A percentile compares a stretch with the other conserved stretches of the same genome.
phyloP scores from a whole-genome alignment of 1,284 basidiomycete genomes.

The Puccinia hordei region DNA sequence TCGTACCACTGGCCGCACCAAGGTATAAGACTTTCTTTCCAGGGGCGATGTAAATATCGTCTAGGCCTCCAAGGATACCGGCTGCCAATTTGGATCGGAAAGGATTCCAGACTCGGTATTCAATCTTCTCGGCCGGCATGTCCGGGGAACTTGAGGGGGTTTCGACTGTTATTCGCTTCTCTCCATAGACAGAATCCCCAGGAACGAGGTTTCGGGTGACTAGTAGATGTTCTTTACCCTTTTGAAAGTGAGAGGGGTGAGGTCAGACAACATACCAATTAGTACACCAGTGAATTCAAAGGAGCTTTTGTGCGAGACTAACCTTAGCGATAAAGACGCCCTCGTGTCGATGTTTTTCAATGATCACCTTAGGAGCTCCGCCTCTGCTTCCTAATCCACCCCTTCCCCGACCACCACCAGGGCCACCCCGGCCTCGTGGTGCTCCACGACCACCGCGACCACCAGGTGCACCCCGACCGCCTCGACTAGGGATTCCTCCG shows the following conservation, averaged over 20 bases:
- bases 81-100: slow-evolving; percentile 97
- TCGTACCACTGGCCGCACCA: slow-evolving; percentile 92
- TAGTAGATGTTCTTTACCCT: slow-evolving; percentile 83
- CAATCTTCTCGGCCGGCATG: slow-evolving; percentile 78
- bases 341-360: slow-evolving; percentile 92
- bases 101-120: slow-evolving; percentile 99
- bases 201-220: slow-evolving; percentile 98
- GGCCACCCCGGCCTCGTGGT: slow-evolving; percentile 28
- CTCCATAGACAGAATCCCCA: slow-evolving; percentile 96
- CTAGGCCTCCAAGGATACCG: slow-evolving; percentile 92
- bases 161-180: slow-evolving; percentile 71
- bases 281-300: background rate
- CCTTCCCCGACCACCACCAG: slow-evolving; percentile 28
- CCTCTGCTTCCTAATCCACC: slow-evolving; percentile 60
- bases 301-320: background rate
- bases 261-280: background rate
- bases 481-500: slow-evolving; percentile 61
- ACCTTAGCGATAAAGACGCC: slow-evolving; percentile 68
- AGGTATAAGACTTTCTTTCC: slow-evolving; percentile 97
- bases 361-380: slow-evolving; percentile 66
- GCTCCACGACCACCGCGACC: slow-evolving; percentile 58
- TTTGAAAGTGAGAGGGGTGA: background rate
- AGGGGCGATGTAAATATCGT: slow-evolving; percentile 88
- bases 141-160: slow-evolving; percentile 68
- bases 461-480: slow-evolving; percentile 68